Evolutionary conservation across 257 asterid species (phyloP), one percentile per base, ranked within the genome.

Genomic region (Cruciata laevipes): DNA sequence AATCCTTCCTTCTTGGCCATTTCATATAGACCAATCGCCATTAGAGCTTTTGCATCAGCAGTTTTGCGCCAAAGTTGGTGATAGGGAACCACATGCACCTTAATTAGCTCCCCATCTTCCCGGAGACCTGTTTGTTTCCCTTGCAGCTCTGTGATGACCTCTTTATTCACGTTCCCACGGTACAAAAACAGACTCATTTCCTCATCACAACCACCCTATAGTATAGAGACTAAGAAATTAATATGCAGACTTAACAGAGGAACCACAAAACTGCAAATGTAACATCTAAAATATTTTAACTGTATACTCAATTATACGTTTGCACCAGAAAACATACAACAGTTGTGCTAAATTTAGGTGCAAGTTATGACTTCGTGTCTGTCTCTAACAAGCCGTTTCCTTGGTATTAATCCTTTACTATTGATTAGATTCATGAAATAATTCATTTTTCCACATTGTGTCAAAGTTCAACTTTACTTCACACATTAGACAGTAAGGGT

Each of bases 131-230:
- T 91, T 82, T 89, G 80, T 70, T 86, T 91, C 59, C 96, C 96
- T 80, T 84, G 95, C 33, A 91, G 74, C 60, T 82, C 82, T 68
- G 73, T 71, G 35, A 89, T 87, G 6, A 83, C 70, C 80, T 81
- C 93, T 77, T 78, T 87, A 30, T 82, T 82, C 23, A 83, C 92
- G 52, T 64, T 79, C 69, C 87, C 92, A 84, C 95, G 80, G 81
- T 85, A 87, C 55, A 91, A 73, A 75, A 89, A 83, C 77, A 91
- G 68, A 69, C 90, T 85, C 37, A 91, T 74, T 68, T 84, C 95
- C 79, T 91, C 98, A 3, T 91, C 96, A 51, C 96, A 89, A 14
- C 96, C 98, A 5, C 98, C 96, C 98, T 91, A 74, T 10, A 61
- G 69, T 55, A 35, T 51, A 66, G 38, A 67, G 7, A 37, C 16